A percentile compares a stretch with the other conserved stretches of the same genome.
Conservation (phyloP, 495 filamentous ascomycete species). For the Hyaloscypha finlandica region DNA sequence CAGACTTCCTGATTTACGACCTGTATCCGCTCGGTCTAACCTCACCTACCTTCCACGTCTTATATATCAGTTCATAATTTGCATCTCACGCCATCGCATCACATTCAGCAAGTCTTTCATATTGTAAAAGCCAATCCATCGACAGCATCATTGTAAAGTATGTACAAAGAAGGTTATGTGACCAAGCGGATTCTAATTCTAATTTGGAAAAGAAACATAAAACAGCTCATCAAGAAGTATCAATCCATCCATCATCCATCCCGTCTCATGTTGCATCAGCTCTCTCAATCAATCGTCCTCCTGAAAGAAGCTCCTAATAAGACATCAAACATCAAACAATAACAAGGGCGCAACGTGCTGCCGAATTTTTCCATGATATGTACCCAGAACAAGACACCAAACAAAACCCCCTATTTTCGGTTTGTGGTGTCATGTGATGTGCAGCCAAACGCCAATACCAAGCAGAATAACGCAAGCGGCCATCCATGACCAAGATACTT, state of each 20-base stretch:
- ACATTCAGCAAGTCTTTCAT: neutral
- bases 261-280: neutral
- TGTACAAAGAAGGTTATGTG: conserved; percentile 14
- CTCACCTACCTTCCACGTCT: neutral
- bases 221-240: neutral
- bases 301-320: neutral
- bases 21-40: too few species aligned
- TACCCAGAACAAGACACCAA: conserved; percentile 9
- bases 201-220: conserved; percentile 1
- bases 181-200: neutral
- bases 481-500: neutral
- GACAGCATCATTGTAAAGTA: conserved; percentile 9
- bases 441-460: conserved; percentile 7
- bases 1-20: neutral
- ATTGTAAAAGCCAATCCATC: neutral
- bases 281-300: neutral
- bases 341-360: neutral
- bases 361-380: conserved; percentile 17
- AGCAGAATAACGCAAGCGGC: neutral
- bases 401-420: conserved; percentile 1
- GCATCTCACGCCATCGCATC: neutral
- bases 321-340: conserved; percentile 22
- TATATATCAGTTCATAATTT: neutral
- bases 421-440: conserved; percentile 7
- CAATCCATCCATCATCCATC: conserved; percentile 6